phyloP scores from a whole-genome alignment of 192 early-diverging fungal genomes.

The Rhizoclosmatium sp. region DNA sequence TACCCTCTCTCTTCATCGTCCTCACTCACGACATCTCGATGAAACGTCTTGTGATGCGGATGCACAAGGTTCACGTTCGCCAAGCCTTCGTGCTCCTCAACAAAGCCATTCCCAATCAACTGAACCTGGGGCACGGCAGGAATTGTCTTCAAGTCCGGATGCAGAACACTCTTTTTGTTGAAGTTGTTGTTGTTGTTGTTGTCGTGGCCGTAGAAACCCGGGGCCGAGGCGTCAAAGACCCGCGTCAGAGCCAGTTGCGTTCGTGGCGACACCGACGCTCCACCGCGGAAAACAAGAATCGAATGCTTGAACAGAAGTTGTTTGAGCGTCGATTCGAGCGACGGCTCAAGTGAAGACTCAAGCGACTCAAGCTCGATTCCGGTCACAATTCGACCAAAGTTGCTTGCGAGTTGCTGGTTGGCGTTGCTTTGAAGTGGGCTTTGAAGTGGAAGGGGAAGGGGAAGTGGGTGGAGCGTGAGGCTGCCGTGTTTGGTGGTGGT shows the following conservation, averaged over 20 bases:
- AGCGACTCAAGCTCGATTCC: not conserved
- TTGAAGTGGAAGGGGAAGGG: not conserved
- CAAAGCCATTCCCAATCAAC: slow-evolving; percentile 25
- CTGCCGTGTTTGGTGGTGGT: not conserved
- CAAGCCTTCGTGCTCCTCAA: slow-evolving; percentile 19
- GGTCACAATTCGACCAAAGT: slow-evolving; percentile 21
- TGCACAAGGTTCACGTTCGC: not conserved
- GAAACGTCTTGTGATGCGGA: slow-evolving; percentile 34
- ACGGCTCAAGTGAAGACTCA: not conserved
- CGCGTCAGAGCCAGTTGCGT: slow-evolving; percentile 21
- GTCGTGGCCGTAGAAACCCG: slow-evolving; percentile 22
- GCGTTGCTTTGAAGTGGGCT: not conserved
- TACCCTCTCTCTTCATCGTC: slow-evolving; percentile 23
- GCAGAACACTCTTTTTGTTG: slow-evolving; percentile 5
- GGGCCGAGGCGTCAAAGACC: slow-evolving; percentile 12
- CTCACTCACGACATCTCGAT: not conserved
- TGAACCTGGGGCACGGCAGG: slow-evolving; percentile 29
- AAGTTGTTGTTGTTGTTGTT: not conserved
- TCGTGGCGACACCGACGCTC: not conserved
- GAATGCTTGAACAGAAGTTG: slow-evolving; percentile 25
- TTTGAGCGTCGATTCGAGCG: not conserved
- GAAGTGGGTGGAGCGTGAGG: not conserved
- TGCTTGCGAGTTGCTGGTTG: not conserved
- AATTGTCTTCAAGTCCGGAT: slow-evolving; percentile 22
- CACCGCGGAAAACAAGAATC: slow-evolving; percentile 12